Evolutionary conservation across 805 yeast species (phyloP), one percentile per base, ranked within the genome.

Genomic region (Yarrowia sp.): DNA sequence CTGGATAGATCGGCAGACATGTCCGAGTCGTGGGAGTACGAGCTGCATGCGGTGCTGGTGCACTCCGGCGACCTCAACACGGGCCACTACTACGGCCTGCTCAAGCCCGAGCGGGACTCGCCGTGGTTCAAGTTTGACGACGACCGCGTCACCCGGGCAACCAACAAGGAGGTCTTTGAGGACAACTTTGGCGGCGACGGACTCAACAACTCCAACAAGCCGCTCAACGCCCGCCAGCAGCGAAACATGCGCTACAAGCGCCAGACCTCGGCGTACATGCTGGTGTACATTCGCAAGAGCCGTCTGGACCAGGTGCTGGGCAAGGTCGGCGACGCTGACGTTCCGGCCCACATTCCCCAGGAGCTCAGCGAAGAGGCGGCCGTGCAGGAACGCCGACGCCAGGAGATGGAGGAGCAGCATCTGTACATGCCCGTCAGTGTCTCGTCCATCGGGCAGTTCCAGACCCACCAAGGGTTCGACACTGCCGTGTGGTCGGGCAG

Each of bases 261-360:
- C 58, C 95, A 92, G 46, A 93, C 98, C 0, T 91, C 95, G 50
- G 99, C 99, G 1, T 95, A 95, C 76, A 95, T 95, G 99, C 85
- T 95, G 79, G 98, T 95, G 2, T 95, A 95, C 76, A 85, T 93
- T 71, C 84, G 97, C 68, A 87, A 90, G 75, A 79, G 84, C 2
- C 84, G 84, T 48, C 77, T 86, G 46, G 82, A 81, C 1, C 83
- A 82, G 12, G 82, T 94, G 15, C 81, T 95, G 70, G 87, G 86
- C 12, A 87, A 85, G 0, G 85, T 84, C 3, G 73, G 79, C 1
- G 86, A 85, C 22, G 83, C 78, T 3, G 87, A 84, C 59, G 84
- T 86, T 8, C 98, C 98, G 2, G 72, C 76, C 0, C 90, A 90
- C 74, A 86, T 95, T 32, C 85, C 90, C 0, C 79, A 82, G 19